These are phyloP conservation scores for Boletus reticuloceps DNA, from an alignment of 768 basidiomycete species.

Conservation along the genomic window DNA sequence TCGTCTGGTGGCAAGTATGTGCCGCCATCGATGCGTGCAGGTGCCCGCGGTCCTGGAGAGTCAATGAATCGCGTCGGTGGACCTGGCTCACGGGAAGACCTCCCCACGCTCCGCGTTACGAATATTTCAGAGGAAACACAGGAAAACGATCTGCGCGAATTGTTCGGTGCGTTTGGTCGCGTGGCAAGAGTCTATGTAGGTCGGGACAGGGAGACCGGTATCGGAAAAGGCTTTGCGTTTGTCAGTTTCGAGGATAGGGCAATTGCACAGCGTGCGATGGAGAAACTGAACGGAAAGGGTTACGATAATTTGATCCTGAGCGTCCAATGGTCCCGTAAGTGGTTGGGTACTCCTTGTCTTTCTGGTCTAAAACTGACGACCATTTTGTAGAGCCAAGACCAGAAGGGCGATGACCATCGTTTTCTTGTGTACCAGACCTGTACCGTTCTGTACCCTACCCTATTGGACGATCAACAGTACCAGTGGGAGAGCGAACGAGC, in stretches of 20 bases:
- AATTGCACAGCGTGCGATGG: slow-evolving; percentile 83
- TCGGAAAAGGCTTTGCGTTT: slow-evolving; percentile 96
- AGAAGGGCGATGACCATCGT: slow-evolving; percentile 32
- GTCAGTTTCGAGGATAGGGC: slow-evolving; percentile 88
- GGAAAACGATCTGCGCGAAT: slow-evolving; percentile 89
- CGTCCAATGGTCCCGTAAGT: slow-evolving; percentile 65
- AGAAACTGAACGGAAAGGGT: slow-evolving; percentile 87
- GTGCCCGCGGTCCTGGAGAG: slow-evolving; percentile 69
- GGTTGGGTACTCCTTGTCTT: not conserved
- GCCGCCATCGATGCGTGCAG: slow-evolving; percentile 86
- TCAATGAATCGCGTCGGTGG: slow-evolving; percentile 53
- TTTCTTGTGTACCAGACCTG: not conserved
- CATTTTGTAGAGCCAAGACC: slow-evolving; percentile 41
- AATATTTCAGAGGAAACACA: slow-evolving; percentile 95
- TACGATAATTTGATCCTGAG: slow-evolving; percentile 88
- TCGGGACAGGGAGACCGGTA: slow-evolving; percentile 89
- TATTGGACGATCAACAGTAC: not conserved
- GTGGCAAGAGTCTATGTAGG: slow-evolving; percentile 93
- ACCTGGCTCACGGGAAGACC: slow-evolving; percentile 72
- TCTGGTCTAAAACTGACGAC: not conserved
- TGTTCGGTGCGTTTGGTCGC: slow-evolving; percentile 84
- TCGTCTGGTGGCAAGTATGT: slow-evolving; percentile 81
- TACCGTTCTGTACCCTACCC: not conserved
- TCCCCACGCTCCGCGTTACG: slow-evolving; percentile 95
- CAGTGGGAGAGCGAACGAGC: not conserved